Evolutionary conservation across 208 protist genomes (phyloP), one percentile per base, ranked within the genome.

Genomic region (Endotrypanum monterogeii): DNA sequence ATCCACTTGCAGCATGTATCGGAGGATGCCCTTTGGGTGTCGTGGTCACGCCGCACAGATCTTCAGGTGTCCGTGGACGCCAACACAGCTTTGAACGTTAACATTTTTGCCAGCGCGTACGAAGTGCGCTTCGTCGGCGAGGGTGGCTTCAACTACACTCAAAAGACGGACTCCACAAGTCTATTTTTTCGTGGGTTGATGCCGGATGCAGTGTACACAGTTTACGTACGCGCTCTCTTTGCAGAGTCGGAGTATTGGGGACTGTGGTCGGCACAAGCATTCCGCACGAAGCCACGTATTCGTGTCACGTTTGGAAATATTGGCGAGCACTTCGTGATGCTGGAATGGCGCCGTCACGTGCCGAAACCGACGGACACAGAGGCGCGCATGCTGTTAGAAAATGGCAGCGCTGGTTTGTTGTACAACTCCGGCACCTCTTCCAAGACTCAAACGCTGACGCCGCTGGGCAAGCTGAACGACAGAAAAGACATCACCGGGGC

Each of bases 291-390:
- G 71, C 85, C 90, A 37, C 85, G 82, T 30, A 66, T 96, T 75
- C 90, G 91, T 67, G 86, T 96, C 46, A 94, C 90, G 23, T 96
- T 97, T 69, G 90, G 90, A 58, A 98, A 89, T 76, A 95, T 96
- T 58, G 94, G 94, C 41, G 94, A 98, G 78, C 92, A 98, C 74
- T 98, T 98, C 76, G 94, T 88, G 23, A 82, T 96, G 75, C 84
- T 98, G 25, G 89, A 97, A 78, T 98, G 94, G 93, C 89, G 92
- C 58, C 89, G 94, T 4, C 89, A 95, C 80, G 75, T 96, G 30
- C 90, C 93, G 16, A 67, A 78, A 37, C 80, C 83, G 66, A 84
- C 71, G 37, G 61, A 69, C 1, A 54, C 86, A 25, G 74, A 74
- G 11, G 60, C 76, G 51, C 60, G 73, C 1, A 57, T 79, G 58